phyloP scores from a whole-genome alignment of 2,329 filamentous ascomycete genomes.

The Colletotrichum simmondsii region DNA sequence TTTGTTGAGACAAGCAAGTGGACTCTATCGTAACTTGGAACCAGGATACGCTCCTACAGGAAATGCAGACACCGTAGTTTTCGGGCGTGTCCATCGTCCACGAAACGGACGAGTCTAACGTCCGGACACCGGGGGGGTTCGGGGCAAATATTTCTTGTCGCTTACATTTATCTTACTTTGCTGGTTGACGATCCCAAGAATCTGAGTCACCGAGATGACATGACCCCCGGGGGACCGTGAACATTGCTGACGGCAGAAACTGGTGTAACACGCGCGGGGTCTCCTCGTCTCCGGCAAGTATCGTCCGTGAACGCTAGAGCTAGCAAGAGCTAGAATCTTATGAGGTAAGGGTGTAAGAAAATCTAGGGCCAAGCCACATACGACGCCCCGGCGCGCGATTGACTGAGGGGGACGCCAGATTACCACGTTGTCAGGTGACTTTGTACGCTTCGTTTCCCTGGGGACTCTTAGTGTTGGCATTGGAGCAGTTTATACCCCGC shows the following conservation, averaged over 20 bases:
- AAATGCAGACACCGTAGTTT: not conserved
- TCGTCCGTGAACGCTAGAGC: not conserved
- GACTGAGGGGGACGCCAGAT: not conserved
- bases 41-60: not conserved
- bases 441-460: not conserved
- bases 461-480: not conserved
- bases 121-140: too few species aligned
- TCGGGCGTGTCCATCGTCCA: too few species aligned
- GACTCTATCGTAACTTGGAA: not conserved
- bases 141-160: not conserved
- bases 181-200: too few species aligned
- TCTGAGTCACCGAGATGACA: not conserved
- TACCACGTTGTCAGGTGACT: slow-evolving; percentile 9
- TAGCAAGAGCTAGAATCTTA: not conserved
- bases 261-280: not conserved
- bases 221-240: not conserved
- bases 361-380: not conserved
- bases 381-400: not conserved
- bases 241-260: not conserved
- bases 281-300: not conserved
- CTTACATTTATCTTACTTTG: not conserved
- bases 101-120: not conserved
- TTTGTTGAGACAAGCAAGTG: slow-evolving; percentile 23
- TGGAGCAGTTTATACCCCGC: not conserved
- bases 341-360: not conserved